Evolutionary conservation across 2,329 filamentous ascomycete genomes (phyloP), one percentile per base, ranked within the genome.

Genomic region (Sclerotinia borealis): DNA sequence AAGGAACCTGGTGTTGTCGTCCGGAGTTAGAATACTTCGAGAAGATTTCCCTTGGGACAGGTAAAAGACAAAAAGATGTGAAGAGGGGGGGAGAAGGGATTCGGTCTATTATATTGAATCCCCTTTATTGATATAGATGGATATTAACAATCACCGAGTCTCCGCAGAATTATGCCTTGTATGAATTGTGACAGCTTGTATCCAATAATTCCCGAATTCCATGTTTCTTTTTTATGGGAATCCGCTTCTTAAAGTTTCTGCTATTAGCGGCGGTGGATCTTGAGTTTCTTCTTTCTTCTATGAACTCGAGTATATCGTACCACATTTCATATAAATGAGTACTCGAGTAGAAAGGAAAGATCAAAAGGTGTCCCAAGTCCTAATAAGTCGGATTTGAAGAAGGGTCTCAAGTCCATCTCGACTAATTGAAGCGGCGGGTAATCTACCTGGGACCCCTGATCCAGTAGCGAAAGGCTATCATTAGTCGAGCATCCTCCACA

Each of bases 191-290:
- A 36, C 22, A 27, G 15, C 34, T 39, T 25, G 3, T 6, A 54
- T 36, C 22, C 50, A 37, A 37, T 19, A 39, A 54, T 39, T 39
- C 36, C 22, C 50, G 22, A 54, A 54, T 27, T 15, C n/a, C 50
- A 54, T 39, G 15, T 27, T 54, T 5, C 36, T 27, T 39, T 50
- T 29, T 11, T 17, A 39, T 27, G n/a, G 1, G 22, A 39, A 54
- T 54, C 50, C 34, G 34, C 50, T 54, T 39, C 34, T 54, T 54
- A 54, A 54, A 39, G 36, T 54, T 52, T 37, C 49, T 52, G 37
- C 34, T 39, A 54, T 54, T 39, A 54, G 29, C 17, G 39, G 15
- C 36, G 4, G 51, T 54, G 51, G 51, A 54, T 54, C 51, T 25
- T 13, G 15, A 29, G 36, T 27, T 36, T 36, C 49, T 22, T 51